Conservation (phyloP, 129 eudicot genomes). For the Tagetes patula region DNA sequence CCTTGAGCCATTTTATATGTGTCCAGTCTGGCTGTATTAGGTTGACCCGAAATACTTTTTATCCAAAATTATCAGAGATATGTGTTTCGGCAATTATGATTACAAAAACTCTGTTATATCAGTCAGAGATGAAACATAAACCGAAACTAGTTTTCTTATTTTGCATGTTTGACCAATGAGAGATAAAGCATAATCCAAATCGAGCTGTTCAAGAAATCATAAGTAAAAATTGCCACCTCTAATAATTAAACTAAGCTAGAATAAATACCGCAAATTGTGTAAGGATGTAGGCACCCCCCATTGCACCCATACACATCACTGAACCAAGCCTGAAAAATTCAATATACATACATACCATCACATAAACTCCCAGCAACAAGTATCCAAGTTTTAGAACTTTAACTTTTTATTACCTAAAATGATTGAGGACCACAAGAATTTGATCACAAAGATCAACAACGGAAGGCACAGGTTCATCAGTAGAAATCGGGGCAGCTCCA, state of each 20-base stretch:
- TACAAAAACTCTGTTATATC: background rate
- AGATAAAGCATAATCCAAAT: background rate
- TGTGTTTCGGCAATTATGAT: background rate
- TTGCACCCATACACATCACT: slow-evolving; percentile 98
- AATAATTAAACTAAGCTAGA: background rate
- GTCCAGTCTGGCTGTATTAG: background rate
- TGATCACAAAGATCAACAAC: slow-evolving; percentile 63
- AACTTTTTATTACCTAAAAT: slow-evolving; percentile 49
- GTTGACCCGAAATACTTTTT: background rate
- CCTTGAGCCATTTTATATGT: background rate
- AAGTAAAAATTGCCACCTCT: background rate
- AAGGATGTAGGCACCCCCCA: slow-evolving; percentile 91
- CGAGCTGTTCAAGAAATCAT: background rate
- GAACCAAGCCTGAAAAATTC: slow-evolving; percentile 71
- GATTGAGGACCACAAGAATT: slow-evolving; percentile 62
- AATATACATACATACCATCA: slow-evolving; percentile 9
- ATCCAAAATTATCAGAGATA: background rate
- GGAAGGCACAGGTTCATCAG: slow-evolving; percentile 46
- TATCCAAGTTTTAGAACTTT: slow-evolving; percentile 8
- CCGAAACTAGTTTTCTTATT: background rate
- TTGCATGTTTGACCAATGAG: background rate
- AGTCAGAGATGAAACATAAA: background rate
- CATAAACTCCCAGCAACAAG: slow-evolving; percentile 4
- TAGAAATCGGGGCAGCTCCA: slow-evolving; percentile 57
- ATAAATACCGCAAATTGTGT: slow-evolving; percentile 78